phyloP scores from a whole-genome alignment of 2,329 filamentous ascomycete genomes.

The Colletotrichum costaricense region DNA sequence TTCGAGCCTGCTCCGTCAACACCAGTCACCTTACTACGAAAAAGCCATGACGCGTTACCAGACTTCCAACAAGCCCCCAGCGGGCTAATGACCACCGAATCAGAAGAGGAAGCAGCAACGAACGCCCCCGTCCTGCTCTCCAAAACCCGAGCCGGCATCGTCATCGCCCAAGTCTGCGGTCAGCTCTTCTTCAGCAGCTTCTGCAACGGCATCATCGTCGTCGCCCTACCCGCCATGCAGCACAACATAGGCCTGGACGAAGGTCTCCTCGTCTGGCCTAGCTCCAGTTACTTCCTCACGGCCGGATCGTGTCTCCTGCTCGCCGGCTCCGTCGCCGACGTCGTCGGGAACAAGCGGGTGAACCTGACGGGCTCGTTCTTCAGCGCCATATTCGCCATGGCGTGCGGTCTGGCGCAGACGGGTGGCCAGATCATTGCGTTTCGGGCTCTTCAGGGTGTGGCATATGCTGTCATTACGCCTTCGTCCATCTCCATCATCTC shows the following conservation, averaged over 20 bases:
- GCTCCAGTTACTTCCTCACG: conserved; percentile 11
- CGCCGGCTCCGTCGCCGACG: conserved; percentile 22
- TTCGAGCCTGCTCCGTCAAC: neutral
- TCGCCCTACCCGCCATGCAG: conserved; percentile 14
- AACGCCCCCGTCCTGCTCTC: neutral
- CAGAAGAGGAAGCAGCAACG: neutral
- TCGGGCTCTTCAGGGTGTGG: conserved; percentile 17
- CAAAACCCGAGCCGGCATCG: neutral
- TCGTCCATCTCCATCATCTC: conserved; percentile 22
- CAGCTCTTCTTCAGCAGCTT: conserved; percentile 16
- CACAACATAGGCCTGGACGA: neutral
- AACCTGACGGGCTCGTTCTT: conserved; percentile 22
- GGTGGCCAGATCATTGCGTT: conserved; percentile 23
- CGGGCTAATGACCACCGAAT: neutral
- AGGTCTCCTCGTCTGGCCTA: conserved; percentile 9
- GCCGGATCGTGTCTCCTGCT: neutral
- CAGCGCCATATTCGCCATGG: conserved; percentile 10
- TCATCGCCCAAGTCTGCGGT: conserved; percentile 9
- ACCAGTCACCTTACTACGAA: neutral
- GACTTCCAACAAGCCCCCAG: neutral
- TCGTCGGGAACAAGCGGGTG: conserved; percentile 12
- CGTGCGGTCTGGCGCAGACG: neutral
- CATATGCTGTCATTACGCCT: conserved; percentile 18
- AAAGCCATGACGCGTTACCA: neutral
- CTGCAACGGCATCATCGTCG: conserved; percentile 15